Evolutionary conservation across 1,284 basidiomycete genomes (phyloP), one percentile per base, ranked within the genome.

Genomic region (Pyrrhoderma lamaoense): DNA sequence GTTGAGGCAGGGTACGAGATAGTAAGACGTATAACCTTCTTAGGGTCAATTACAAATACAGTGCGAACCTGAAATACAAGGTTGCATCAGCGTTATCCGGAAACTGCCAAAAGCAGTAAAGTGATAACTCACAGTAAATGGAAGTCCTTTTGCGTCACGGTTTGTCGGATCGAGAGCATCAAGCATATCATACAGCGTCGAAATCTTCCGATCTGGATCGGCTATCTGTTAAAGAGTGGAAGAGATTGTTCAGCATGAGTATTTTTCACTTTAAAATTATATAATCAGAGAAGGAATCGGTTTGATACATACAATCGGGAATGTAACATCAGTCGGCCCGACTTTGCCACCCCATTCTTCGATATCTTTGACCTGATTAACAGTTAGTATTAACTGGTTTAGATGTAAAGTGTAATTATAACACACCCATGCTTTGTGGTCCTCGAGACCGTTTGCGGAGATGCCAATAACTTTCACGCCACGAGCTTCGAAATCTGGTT

Each of bases 131-230:
- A 85, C 87, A 31, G 88, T 90, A 71, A 89, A 86, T 25, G 89
- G 89, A 43, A 88, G 74, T 47, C 93, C 92, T 72, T 95, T 95
- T 49, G 76, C 77, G 68, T 99, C 96, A 51, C 88, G 82, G 74
- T 99, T 99, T 55, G 93, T 95, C 47, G 89, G 79, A 68, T 96
- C 93, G 66, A 95, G 89, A 60, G 88, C 78, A 68, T 99, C 95
- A 56, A 99, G 77, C 96, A 99, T 99, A 68, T 93, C 92, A 65
- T 93, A 94, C 55, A 89, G 68, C 39, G 79, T 82, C 14, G 92
- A 87, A 52, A 97, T 79, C 67, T 83, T 85, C 65, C 96, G 81
- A 64, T 93, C 86, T 46, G 80, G 76, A 66, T 99, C 95, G 51
- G 91, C 94, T 59, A 99, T 96, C 87, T 90, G 8, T 13, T 42